Evolutionary conservation across 2,329 filamentous ascomycete species (phyloP).

Genomic region (Trichoderma gracile): DNA sequence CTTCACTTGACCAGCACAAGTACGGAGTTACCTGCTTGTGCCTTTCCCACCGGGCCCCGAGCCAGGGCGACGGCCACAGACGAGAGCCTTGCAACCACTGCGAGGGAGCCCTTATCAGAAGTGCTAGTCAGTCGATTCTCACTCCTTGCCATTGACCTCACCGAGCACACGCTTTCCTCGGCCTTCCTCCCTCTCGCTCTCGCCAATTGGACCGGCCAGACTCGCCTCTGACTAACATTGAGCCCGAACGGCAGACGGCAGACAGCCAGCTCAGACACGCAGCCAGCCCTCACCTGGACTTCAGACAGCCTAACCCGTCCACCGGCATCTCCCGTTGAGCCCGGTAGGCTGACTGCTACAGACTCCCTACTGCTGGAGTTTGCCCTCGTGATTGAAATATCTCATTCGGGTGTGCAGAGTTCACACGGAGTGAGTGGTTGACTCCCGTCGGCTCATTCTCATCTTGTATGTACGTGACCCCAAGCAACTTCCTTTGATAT

Average conservation of each 20-base stretch:
- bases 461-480: conserved; percentile 21
- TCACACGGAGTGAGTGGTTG: background rate
- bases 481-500: background rate
- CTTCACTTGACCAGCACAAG: background rate
- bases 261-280: background rate
- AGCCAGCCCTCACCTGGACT: background rate
- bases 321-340: background rate
- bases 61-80: conserved; percentile 9
- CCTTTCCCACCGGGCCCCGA: conserved; percentile 2
- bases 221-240: conserved; percentile 14
- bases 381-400: conserved; percentile 2
- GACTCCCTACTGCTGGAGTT: background rate
- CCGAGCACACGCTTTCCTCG: conserved; percentile 6
- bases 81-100: background rate
- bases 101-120: too few relatives aligned
- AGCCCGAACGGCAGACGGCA: background rate
- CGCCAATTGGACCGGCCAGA: conserved; percentile 10
- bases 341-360: background rate
- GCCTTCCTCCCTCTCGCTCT: background rate
- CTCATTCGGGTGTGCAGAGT: background rate
- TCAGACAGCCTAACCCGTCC: conserved; percentile 8
- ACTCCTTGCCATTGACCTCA: conserved; percentile 10
- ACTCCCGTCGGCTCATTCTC: background rate
- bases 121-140: conserved; percentile 11
- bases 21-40: background rate